Evolutionary conservation across 2,329 filamentous ascomycete genomes (phyloP).

Genomic region (Trichoderma brevicompactum): DNA sequence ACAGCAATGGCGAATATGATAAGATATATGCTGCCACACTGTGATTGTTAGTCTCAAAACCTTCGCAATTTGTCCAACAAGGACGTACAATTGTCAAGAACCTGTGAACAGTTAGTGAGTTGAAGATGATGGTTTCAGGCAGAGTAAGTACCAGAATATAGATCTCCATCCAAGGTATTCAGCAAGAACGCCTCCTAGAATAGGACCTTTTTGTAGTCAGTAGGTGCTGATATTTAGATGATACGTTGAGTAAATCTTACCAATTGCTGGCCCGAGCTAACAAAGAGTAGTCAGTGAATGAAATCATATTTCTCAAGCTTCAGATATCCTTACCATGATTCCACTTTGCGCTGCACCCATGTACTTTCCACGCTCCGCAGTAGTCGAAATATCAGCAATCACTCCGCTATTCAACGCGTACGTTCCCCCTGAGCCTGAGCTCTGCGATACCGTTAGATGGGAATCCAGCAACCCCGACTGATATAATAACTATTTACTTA

Average conservation of each 20-base stretch:
- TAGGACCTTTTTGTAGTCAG: background rate
- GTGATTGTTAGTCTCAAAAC: background rate
- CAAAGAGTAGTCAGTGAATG: background rate
- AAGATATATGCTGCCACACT: background rate
- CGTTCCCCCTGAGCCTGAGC: conserved; percentile 11
- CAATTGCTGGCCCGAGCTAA: conserved; percentile 4
- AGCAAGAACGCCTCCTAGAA: conserved; percentile 1
- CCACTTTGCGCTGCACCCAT: conserved; percentile 8
- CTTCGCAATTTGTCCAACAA: background rate
- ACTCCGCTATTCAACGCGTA: conserved; percentile 13
- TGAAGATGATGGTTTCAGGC: background rate
- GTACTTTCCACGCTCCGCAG: conserved; percentile 1
- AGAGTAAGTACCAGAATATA: conserved; percentile 4
- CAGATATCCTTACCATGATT: background rate
- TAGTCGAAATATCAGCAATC: conserved; percentile 16
- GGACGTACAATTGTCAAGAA: background rate
- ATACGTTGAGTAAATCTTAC: background rate
- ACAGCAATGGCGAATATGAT: background rate
- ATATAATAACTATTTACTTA: background rate
- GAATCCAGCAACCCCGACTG: background rate
- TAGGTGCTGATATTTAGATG: background rate
- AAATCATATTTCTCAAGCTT: background rate
- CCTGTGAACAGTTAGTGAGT: background rate
- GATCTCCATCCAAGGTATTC: conserved; percentile 11
- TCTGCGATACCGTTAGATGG: background rate